Conservation (phyloP, 345 rosid genomes). For the Camelina neglecta region DNA sequence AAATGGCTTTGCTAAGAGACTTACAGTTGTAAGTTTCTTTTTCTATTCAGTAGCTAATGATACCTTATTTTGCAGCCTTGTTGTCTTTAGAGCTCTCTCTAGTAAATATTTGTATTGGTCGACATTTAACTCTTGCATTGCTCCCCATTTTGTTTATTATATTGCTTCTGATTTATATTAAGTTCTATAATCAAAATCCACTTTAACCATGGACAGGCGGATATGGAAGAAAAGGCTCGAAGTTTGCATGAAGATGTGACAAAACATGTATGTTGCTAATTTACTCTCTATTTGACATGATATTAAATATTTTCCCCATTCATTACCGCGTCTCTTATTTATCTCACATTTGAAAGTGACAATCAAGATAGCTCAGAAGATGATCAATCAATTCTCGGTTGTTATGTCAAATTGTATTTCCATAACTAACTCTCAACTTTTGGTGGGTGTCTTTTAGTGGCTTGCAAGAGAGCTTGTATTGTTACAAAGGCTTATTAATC, state of each 20-base stretch:
- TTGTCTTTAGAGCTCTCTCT: slow-evolving; percentile 1
- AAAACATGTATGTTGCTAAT: slow-evolving; percentile 65
- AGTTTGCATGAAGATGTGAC: slow-evolving; percentile 73
- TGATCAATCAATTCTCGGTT: slow-evolving; percentile 15
- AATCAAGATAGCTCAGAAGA: not conserved
- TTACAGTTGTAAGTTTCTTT: slow-evolving; percentile 64
- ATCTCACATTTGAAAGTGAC: slow-evolving; percentile 16
- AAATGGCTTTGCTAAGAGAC: slow-evolving; percentile 62
- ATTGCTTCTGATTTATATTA: slow-evolving; percentile 2
- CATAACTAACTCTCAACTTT: slow-evolving; percentile 21
- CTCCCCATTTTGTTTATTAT: not conserved
- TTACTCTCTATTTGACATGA: slow-evolving; percentile 19
- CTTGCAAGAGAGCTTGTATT: slow-evolving; percentile 61
- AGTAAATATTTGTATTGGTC: not conserved
- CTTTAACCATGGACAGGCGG: slow-evolving; percentile 56
- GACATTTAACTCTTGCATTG: not conserved
- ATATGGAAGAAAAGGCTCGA: slow-evolving; percentile 64
- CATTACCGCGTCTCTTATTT: not conserved
- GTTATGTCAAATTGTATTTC: not conserved
- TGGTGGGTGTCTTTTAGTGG: slow-evolving; percentile 60
- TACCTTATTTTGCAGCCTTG: not conserved
- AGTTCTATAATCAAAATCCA: slow-evolving; percentile 21
- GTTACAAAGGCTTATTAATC: slow-evolving; percentile 61
- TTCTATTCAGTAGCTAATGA: not conserved
- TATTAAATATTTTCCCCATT: slow-evolving; percentile 4